These are phyloP conservation scores for Trichoderma sp. DNA, from an alignment of 2,329 filamentous ascomycete species.

Conservation along the genomic window DNA sequence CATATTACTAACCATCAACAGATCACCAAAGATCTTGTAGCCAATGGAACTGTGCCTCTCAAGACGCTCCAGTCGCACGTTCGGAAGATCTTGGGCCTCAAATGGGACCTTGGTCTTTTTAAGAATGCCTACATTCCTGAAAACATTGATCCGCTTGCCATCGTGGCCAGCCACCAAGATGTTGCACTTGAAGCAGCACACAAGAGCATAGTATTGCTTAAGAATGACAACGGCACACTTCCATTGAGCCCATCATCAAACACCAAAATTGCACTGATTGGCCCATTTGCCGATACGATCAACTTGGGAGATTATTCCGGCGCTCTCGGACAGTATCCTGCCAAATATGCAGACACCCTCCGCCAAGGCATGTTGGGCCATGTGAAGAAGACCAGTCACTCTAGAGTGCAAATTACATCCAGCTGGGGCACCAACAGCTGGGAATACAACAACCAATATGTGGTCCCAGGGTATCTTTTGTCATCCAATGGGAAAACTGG, in stretches of 20 bases:
- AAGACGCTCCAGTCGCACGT: conserved; percentile 15
- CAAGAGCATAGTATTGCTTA: conserved; percentile 17
- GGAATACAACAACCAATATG: conserved; percentile 20
- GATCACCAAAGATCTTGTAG: conserved; percentile 10
- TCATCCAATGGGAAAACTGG: background rate
- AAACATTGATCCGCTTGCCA: conserved; percentile 6
- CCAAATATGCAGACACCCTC: conserved; percentile 1
- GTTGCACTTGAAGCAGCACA: conserved; percentile 17
- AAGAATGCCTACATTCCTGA: conserved; percentile 13
- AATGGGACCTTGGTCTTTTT: conserved; percentile 20
- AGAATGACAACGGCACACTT: conserved; percentile 16
- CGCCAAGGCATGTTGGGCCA: conserved; percentile 9
- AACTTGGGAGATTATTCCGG: conserved; percentile 18
- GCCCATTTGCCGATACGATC: conserved; percentile 9
- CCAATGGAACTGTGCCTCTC: conserved; percentile 5
- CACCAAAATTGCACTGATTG: conserved; percentile 10
- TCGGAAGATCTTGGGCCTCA: conserved; percentile 6
- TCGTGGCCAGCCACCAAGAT: conserved; percentile 11
- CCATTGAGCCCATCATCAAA: background rate
- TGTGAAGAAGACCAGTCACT: background rate
- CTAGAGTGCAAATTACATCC: background rate
- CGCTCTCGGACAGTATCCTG: conserved; percentile 12
- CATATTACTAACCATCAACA: background rate
- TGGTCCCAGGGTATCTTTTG: conserved; percentile 7
- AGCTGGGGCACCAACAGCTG: conserved; percentile 19